Percentiles rank a stretch among this genome's conserved stretches.
These are phyloP conservation scores for Globomyces pollinis-pini DNA, from an alignment of 192 early-diverging fungal species.

Conservation along the genomic window DNA sequence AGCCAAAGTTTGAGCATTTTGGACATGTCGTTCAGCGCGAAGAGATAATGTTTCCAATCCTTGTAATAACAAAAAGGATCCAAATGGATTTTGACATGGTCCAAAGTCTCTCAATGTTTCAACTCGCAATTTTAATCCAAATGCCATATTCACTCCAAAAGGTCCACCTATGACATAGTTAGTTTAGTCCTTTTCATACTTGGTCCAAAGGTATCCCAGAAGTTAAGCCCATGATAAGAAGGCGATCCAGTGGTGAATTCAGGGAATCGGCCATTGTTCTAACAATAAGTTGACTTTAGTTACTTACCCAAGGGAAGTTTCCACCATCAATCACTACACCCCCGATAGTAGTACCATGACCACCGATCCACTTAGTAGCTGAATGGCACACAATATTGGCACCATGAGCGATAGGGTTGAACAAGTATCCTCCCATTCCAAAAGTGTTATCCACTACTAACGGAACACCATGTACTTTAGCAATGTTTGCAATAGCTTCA, in stretches of 20 bases:
- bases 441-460: constrained; percentile 96
- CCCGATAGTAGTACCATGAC: constrained; percentile 89
- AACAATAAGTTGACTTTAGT: constrained; percentile 57
- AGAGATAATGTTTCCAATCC: constrained; percentile 88
- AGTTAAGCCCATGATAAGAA: constrained; percentile 80
- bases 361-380: constrained; percentile 85
- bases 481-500: constrained; percentile 67
- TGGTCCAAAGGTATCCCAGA: constrained; percentile 80
- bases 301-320: constrained; percentile 80
- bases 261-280: constrained; percentile 84
- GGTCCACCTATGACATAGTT: too few relatives aligned
- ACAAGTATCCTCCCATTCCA: constrained; percentile 65
- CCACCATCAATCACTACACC: constrained; percentile 84
- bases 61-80: constrained; percentile 76
- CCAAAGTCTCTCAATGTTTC: constrained; percentile 85
- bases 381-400: constrained; percentile 93
- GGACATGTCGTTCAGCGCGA: constrained; percentile 75
- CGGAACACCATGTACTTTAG: constrained; percentile 76
- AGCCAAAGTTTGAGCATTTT: constrained; percentile 73
- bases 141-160: constrained; percentile 58
- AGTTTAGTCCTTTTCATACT: too few relatives aligned
- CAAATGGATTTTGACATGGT: constrained; percentile 78
- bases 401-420: constrained; percentile 82
- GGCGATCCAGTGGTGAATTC: constrained; percentile 75
- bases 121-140: constrained; percentile 67